These are phyloP conservation scores for Penicillium coprophilum DNA, from an alignment of 495 filamentous ascomycete genomes.

Conservation along the genomic window DNA sequence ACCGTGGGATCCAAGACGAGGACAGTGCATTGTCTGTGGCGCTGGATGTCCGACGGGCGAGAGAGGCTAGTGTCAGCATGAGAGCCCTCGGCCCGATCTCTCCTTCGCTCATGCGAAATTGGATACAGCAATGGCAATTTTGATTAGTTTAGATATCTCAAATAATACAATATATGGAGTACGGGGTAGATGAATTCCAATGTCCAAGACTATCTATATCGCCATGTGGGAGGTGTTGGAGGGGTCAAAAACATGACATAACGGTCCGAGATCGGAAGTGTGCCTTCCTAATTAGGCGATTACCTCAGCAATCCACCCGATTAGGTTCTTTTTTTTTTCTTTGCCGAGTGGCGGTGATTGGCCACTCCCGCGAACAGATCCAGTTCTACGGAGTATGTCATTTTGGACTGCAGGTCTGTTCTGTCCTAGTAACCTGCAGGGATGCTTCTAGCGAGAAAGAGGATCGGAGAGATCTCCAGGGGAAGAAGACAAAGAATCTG, in stretches of 20 bases:
- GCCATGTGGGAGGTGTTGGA: not conserved
- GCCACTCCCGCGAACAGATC: not conserved
- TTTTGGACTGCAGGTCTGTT: not conserved
- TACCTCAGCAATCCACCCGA: conserved; percentile 5
- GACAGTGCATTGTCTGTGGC: conserved; percentile 14
- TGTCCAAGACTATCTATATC: not conserved
- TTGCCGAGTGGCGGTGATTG: conserved; percentile 2
- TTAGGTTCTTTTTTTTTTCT: not conserved
- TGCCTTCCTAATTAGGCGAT: conserved; percentile 1
- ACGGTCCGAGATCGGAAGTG: not conserved
- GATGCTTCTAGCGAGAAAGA: conserved; percentile 4
- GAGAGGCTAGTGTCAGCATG: conserved; percentile 29
- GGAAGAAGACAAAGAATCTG: not conserved
- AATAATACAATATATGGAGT: not conserved
- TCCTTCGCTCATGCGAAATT: conserved; percentile 23
- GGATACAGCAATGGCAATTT: conserved; percentile 28
- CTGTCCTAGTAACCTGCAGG: conserved; percentile 6
- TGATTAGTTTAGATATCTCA: conserved; percentile 7
- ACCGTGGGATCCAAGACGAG: conserved; percentile 20
- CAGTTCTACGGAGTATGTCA: not conserved
- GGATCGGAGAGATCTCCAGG: conserved; percentile 6
- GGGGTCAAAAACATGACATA: not conserved
- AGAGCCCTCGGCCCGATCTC: conserved; percentile 19
- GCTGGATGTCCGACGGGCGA: conserved; percentile 20
- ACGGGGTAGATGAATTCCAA: too few species aligned